Evolutionary conservation across 2,329 filamentous ascomycete genomes (phyloP).

Genomic region (Pezizomycotina sp.): DNA sequence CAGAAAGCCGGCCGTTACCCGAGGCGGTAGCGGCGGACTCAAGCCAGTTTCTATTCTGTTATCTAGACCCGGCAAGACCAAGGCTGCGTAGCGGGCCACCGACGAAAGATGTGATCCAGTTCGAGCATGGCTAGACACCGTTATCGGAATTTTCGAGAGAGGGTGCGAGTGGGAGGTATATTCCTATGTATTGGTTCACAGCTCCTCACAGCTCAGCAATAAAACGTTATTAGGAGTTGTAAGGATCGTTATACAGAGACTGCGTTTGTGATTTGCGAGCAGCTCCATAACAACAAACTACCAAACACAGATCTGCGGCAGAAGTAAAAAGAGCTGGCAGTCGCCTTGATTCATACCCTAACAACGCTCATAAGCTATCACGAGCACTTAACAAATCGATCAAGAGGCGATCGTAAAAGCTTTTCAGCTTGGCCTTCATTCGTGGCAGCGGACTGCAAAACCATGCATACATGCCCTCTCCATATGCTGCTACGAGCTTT

Average conservation of each 20-base stretch:
- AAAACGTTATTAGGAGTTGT: slow-evolving; percentile 65
- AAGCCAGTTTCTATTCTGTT: slow-evolving; percentile 38
- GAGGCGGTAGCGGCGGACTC: slow-evolving; percentile 36
- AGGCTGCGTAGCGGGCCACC: slow-evolving; percentile 25
- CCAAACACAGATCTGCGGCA: slow-evolving; percentile 63
- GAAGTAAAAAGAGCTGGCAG: slow-evolving; percentile 72
- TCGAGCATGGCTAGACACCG: slow-evolving; percentile 56
- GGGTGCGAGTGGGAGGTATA: slow-evolving; percentile 82
- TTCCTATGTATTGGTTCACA: slow-evolving; percentile 71
- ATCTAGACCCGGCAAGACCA: slow-evolving; percentile 28
- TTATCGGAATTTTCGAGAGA: slow-evolving; percentile 54
- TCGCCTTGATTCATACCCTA: slow-evolving; percentile 72
- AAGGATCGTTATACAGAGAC: slow-evolving; percentile 56
- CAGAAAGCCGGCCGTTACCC: slow-evolving; percentile 38
- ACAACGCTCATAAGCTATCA: slow-evolving; percentile 86
- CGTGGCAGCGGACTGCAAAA: slow-evolving; percentile 73
- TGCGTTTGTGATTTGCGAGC: slow-evolving; percentile 66
- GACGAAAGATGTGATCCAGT: slow-evolving; percentile 41
- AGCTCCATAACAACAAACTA: slow-evolving; percentile 60
- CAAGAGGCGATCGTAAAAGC: slow-evolving; percentile 77
- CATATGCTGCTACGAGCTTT: slow-evolving; percentile 87
- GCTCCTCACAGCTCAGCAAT: slow-evolving; percentile 78
- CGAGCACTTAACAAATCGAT: slow-evolving; percentile 62
- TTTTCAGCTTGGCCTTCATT: slow-evolving; percentile 70
- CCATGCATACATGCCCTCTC: slow-evolving; percentile 88